Base-by-base conservation (phyloP, 768 basidiomycete species). In the Pulveroboletus sp. region DNA sequence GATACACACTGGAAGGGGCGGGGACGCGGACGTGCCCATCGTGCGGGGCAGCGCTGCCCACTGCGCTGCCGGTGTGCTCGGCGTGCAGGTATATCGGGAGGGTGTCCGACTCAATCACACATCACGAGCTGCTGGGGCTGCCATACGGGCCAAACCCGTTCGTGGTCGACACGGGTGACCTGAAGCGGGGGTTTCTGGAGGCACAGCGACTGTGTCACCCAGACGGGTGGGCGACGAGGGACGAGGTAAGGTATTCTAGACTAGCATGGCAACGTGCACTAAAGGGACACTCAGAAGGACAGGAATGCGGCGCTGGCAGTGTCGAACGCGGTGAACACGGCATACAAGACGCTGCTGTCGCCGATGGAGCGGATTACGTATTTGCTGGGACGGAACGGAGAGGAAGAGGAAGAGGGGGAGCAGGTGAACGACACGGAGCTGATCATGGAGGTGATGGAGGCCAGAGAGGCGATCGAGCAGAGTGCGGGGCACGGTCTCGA, bases 121-220 rank as follows among this genome's bases (percentile, higher is more conserved):
- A 83, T 64, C 82, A 89, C 65, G 80, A 83, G 35, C 66, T 93
- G 37, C 78, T 95, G 46, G 81, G 76, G 26, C 69, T 90, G 35
- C 73, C 83, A 0, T 73, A 77, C 32, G 70, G 72, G 15, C 77
- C 80, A 0, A 88, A 88, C 62, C 84, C 84, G 8, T 95, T 91
- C 68, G 66, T 74, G 14, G 69, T 97, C 38, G 82, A 93, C 62
- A 59, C 76, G 14, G 59, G 68, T 1, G 70, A 76, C 17, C 69
- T 96, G 51, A 84, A 82, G 65, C 70, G 72, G 32, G 76, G 77
- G 27, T 94, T 91, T 64, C 72, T 86, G 31, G 71, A 77, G 40
- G 80, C 86, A 4, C 93, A 95, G 62, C 75, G 81, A 18, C 71
- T 80, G 18, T 83, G 89, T 45, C 93, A 97, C 71, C 93, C 93